These are phyloP conservation scores for Zasmidium cellare DNA, from an alignment of 2,329 filamentous ascomycete genomes.

Conservation along the genomic window DNA sequence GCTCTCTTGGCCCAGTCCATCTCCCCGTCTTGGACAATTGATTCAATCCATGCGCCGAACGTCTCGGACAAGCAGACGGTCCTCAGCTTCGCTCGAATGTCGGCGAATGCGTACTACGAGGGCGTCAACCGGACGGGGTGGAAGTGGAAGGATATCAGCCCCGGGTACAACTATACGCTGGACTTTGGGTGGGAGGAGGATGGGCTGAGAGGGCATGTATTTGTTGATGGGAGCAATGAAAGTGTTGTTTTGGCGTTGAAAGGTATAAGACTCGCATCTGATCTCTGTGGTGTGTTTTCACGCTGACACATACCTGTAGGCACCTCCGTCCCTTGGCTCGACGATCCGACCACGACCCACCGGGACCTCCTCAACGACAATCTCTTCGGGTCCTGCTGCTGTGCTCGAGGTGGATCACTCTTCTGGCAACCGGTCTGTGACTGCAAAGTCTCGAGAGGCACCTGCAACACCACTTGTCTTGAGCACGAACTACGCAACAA, in stretches of 20 bases:
- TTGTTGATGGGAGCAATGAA: conserved; percentile 76
- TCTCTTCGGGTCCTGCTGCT: conserved; percentile 96
- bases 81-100: conserved; percentile 78
- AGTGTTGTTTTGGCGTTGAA: conserved; percentile 90
- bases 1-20: not conserved
- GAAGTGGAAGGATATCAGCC: conserved; percentile 79
- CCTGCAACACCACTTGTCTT: conserved; percentile 89
- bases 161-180: conserved; percentile 75
- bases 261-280: conserved; percentile 14
- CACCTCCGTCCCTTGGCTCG: conserved; percentile 71
- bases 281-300: too few species aligned
- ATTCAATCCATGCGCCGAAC: not conserved
- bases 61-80: conserved; percentile 75
- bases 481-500: conserved; percentile 71
- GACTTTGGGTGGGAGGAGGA: conserved; percentile 91
- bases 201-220: conserved; percentile 85
- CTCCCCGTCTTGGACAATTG: not conserved
- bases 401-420: conserved; percentile 84
- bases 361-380: conserved; percentile 98
- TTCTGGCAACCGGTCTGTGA: conserved; percentile 90
- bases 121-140: conserved; percentile 36
- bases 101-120: conserved; percentile 72
- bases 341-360: conserved; percentile 88
- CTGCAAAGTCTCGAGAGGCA: too few species aligned
- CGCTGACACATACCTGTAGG: not conserved